Conservation (phyloP, 306 rosid genomes). For the Carpinus fangiana region DNA sequence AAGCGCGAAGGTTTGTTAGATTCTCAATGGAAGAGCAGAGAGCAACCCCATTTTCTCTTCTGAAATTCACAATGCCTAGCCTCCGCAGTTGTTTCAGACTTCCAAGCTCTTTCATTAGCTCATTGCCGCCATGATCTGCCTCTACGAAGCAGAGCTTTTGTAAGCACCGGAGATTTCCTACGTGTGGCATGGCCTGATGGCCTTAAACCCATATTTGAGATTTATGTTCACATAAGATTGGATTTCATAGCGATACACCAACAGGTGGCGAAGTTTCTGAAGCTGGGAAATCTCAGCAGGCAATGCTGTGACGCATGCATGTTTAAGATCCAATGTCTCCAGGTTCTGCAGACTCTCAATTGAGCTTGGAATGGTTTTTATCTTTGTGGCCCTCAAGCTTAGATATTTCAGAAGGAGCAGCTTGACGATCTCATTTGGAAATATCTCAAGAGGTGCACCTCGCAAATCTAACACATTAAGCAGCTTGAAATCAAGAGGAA, state of each 20-base stretch:
- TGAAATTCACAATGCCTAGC: slow-evolving; percentile 39
- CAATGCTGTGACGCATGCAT: slow-evolving; percentile 36
- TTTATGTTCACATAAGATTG: slow-evolving; percentile 32
- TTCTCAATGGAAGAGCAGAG: slow-evolving; percentile 45
- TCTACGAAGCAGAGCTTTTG: slow-evolving; percentile 57
- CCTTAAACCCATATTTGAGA: slow-evolving; percentile 40
- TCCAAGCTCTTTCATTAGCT: slow-evolving; percentile 34
- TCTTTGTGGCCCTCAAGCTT: slow-evolving; percentile 44
- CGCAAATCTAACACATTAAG: slow-evolving; percentile 45
- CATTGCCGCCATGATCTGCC: slow-evolving; percentile 37
- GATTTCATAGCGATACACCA: slow-evolving; percentile 35
- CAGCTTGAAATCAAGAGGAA: slow-evolving; percentile 39
- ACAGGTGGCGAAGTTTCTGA: slow-evolving; percentile 47
- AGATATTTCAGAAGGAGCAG: slow-evolving; percentile 41
- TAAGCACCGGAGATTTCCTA: slow-evolving; percentile 40
- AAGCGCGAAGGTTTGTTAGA: slow-evolving; percentile 34
- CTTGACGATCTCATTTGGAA: slow-evolving; percentile 31
- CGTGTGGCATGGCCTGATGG: slow-evolving; percentile 16
- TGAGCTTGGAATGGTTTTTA: slow-evolving; percentile 35
- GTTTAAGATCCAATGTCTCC: slow-evolving; percentile 53
- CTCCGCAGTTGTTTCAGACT: slow-evolving; percentile 41
- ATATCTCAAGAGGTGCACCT: slow-evolving; percentile 34
- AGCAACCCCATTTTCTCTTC: slow-evolving; percentile 42
- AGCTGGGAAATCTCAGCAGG: slow-evolving; percentile 49
- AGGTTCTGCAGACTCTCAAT: slow-evolving; percentile 44